A percentile compares a stretch with the other conserved stretches of the same genome.
Conservation (phyloP, 2,329 filamentous ascomycete species). For the Penicillium digitatum region DNA sequence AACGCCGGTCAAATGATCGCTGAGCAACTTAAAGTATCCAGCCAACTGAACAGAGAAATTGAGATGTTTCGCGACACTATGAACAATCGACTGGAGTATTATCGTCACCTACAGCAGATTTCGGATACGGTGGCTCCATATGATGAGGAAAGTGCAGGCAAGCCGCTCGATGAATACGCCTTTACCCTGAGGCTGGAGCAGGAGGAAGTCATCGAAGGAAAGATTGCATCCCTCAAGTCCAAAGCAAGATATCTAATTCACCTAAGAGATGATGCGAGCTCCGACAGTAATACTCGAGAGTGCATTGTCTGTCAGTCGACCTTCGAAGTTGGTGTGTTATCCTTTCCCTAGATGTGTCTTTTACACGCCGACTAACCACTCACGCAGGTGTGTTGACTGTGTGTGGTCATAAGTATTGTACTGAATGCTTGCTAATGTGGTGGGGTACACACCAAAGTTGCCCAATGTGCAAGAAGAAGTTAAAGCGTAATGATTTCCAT, state of each 20-base stretch:
- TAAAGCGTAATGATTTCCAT: conserved; percentile 68
- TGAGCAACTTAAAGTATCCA: conserved; percentile 51
- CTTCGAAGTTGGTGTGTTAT: conserved; percentile 73
- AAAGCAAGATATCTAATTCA: conserved; percentile 73
- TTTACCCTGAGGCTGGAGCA: conserved; percentile 41
- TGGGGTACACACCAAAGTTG: conserved; percentile 70
- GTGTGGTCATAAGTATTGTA: conserved; percentile 90
- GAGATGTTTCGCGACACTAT: conserved; percentile 72
- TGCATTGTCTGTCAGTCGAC: conserved; percentile 81
- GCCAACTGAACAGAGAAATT: conserved; percentile 59
- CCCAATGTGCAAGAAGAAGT: conserved; percentile 72
- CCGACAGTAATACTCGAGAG: conserved; percentile 58
- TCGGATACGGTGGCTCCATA: conserved; percentile 80
- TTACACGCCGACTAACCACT: conserved; percentile 4
- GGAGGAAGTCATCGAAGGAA: conserved; percentile 54
- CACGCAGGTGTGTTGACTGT: conserved; percentile 55
- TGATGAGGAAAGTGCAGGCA: conserved; percentile 57
- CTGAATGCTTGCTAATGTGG: conserved; percentile 79
- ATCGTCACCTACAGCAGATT: conserved; percentile 83
- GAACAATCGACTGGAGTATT: conserved; percentile 84
- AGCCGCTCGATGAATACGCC: conserved; percentile 52
- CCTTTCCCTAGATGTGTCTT: not conserved
- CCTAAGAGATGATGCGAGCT: conserved; percentile 58
- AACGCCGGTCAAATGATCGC: conserved; percentile 53
- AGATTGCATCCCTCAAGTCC: conserved; percentile 61